These are phyloP conservation scores for Solanum piurae DNA, from an alignment of 257 asterid genomes.

Conservation along the genomic window DNA sequence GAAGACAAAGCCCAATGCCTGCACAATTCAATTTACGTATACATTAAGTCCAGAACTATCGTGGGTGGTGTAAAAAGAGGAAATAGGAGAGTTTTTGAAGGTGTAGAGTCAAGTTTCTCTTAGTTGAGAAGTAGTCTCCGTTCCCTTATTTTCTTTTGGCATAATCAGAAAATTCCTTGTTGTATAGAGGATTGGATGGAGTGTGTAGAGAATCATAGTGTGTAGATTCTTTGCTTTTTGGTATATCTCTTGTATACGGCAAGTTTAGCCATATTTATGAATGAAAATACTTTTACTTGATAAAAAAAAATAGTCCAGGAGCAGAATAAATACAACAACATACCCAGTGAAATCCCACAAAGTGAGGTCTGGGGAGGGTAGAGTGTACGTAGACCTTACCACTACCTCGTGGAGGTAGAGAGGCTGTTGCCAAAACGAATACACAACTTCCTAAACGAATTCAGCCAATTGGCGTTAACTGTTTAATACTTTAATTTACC, in stretches of 20 bases:
- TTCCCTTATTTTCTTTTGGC: not conserved
- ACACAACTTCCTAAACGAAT: not conserved
- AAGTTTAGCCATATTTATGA: not conserved
- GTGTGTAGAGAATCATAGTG: not conserved
- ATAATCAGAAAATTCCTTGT: not conserved
- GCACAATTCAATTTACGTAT: not conserved
- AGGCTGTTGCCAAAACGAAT: not conserved
- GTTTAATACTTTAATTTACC: not conserved
- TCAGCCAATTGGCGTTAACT: not conserved
- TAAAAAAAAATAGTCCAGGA: not conserved
- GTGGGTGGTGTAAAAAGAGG: not conserved
- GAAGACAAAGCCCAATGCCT: not conserved
- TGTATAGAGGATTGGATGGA: not conserved
- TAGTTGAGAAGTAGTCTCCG: not conserved
- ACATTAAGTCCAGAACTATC: not conserved
- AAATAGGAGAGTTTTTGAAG: not conserved
- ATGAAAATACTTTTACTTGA: not conserved
- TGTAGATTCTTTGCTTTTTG: not conserved
- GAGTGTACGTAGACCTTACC: not conserved
- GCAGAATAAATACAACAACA: not conserved
- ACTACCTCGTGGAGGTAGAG: not conserved
- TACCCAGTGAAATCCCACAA: not conserved
- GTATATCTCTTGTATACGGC: not conserved
- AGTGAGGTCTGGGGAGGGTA: not conserved
- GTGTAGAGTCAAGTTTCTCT: not conserved